Evolutionary conservation across 306 rosid species (phyloP).

Genomic region (Luffa acutangula): DNA sequence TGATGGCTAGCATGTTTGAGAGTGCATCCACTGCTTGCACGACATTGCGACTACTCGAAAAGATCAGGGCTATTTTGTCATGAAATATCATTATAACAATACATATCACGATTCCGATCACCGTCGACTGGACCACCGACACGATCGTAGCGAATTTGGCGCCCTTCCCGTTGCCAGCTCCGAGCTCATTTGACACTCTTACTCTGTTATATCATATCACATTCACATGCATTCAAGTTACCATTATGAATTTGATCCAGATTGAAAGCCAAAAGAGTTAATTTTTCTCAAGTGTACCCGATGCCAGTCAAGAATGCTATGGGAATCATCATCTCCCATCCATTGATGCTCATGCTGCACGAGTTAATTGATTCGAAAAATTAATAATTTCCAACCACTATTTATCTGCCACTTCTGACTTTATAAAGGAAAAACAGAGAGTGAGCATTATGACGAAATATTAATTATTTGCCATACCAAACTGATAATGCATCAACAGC

Average conservation of each 20-base stretch:
- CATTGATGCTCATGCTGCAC: constrained; percentile 61
- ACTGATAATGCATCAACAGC: constrained; percentile 68
- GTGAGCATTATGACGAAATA: no score
- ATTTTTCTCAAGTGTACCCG: constrained; percentile 28
- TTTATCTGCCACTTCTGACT: no score
- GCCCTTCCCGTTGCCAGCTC: constrained; percentile 50
- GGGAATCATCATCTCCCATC: constrained; percentile 85
- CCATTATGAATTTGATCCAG: no score
- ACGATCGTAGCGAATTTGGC: constrained; percentile 57
- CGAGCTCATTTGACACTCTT: constrained; percentile 66
- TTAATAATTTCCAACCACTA: no score
- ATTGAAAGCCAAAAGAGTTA: no score
- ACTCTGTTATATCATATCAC: constrained; percentile 25
- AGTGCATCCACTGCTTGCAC: constrained; percentile 30
- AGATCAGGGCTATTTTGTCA: constrained; percentile 31
- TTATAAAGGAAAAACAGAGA: no score
- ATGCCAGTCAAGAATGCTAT: constrained; percentile 64
- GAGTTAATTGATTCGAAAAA: not conserved
- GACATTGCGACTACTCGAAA: constrained; percentile 36
- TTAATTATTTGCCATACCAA: constrained; percentile 22
- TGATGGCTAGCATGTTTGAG: constrained; percentile 31
- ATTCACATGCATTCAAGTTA: no score
- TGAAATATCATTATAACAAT: constrained; percentile 30
- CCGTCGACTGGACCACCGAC: constrained; percentile 26
- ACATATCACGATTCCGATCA: constrained; percentile 35